phyloP scores from a whole-genome alignment of 176 grass and related monocot genomes.

The Rhynchospora pubera region DNA sequence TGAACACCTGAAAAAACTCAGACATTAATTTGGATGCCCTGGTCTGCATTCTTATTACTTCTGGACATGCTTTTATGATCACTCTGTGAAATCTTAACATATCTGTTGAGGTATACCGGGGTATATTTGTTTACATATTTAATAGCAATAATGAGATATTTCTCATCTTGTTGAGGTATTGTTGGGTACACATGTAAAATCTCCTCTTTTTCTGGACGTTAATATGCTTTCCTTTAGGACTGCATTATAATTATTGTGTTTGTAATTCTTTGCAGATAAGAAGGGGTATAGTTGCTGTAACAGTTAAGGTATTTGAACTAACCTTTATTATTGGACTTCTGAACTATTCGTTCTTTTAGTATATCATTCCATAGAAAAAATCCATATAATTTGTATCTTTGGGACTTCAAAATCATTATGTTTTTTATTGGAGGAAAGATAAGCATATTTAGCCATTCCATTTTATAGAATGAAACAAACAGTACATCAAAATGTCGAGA shows the following conservation, averaged over 20 bases:
- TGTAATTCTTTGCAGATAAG: slow-evolving; percentile 61
- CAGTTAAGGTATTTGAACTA: slow-evolving; percentile 54
- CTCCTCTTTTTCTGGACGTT: background rate
- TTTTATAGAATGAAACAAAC: too few relatives aligned
- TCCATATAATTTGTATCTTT: background rate
- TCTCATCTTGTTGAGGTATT: background rate
- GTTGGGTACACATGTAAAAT: background rate
- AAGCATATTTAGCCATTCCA: too few relatives aligned
- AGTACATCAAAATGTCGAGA: too few relatives aligned
- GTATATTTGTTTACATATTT: background rate
- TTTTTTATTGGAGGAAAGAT: background rate
- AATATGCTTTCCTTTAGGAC: background rate
- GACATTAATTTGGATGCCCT: background rate
- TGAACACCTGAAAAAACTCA: background rate
- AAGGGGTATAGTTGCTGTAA: slow-evolving; percentile 80
- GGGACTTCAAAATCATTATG: background rate
- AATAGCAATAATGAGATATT: background rate
- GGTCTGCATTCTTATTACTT: background rate
- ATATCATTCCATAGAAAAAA: background rate
- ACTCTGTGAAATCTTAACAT: background rate
- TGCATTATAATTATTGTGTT: slow-evolving; percentile 13
- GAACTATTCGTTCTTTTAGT: background rate
- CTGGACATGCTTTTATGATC: background rate
- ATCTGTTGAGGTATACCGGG: background rate
- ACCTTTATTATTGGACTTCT: slow-evolving; percentile 1